A percentile compares a stretch with the other conserved stretches of the same genome.
phyloP scores from a whole-genome alignment of 73 alveolate genomes.

The Paramecium bursaria region DNA sequence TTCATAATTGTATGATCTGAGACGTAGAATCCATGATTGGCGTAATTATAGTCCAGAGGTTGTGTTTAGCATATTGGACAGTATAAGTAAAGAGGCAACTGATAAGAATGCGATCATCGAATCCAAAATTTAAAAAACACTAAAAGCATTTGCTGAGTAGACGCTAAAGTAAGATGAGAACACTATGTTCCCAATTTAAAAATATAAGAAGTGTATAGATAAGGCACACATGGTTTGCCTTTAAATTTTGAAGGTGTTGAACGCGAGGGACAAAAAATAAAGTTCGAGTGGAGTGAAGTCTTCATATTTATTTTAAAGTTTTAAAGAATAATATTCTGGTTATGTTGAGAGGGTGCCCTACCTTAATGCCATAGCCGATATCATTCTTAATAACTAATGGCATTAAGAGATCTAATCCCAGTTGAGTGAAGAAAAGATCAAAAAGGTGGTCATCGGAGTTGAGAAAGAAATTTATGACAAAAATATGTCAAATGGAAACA shows the following conservation, averaged over 20 bases:
- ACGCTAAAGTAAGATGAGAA: background rate
- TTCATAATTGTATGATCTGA: background rate
- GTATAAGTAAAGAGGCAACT: background rate
- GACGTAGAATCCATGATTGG: background rate
- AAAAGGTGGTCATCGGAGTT: slow-evolving; percentile 21
- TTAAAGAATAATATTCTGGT: background rate
- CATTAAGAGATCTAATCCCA: background rate
- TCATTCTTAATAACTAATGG: background rate
- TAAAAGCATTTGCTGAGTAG: background rate
- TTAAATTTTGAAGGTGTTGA: no score
- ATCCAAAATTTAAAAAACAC: background rate
- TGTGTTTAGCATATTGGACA: background rate
- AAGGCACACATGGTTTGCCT: background rate
- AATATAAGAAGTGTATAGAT: no score
- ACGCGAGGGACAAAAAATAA: no score
- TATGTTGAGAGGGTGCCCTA: background rate
- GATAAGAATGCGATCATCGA: no score
- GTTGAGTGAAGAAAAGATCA: slow-evolving; percentile 32
- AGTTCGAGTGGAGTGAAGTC: no score
- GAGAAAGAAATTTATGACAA: slow-evolving; percentile 35
- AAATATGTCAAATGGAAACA: slow-evolving; percentile 4
- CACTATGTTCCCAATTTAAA: no score
- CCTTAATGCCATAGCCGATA: background rate
- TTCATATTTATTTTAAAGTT: background rate
- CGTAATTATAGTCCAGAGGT: background rate